These are phyloP conservation scores for Cladophialophora bantiana DNA, from an alignment of 2,329 filamentous ascomycete genomes.

Conservation along the genomic window DNA sequence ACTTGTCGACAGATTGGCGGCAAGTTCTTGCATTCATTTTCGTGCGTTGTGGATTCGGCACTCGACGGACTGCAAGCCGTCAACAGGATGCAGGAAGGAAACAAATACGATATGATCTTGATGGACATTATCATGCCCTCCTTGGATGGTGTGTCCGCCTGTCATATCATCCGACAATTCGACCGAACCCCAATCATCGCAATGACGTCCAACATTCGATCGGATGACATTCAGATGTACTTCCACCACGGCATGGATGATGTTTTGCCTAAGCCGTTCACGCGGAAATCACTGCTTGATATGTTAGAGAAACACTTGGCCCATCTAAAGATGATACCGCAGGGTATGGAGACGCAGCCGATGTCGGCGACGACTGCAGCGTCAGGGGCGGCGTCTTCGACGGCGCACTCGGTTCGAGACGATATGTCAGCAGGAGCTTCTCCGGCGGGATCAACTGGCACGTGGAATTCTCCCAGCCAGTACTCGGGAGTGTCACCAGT, in stretches of 20 bases:
- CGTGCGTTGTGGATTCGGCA: conserved; percentile 70
- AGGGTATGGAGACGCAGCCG: conserved; percentile 61
- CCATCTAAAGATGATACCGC: conserved; percentile 75
- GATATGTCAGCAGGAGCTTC: conserved; percentile 69
- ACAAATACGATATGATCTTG: conserved; percentile 74
- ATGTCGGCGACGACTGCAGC: conserved; percentile 45
- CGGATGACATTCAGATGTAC: conserved; percentile 95
- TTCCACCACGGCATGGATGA: conserved; percentile 99
- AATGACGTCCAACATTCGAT: conserved; percentile 98
- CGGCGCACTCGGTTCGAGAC: conserved; percentile 65
- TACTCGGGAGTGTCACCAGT: conserved; percentile 65
- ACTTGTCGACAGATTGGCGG: conserved; percentile 71
- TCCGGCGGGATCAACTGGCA: conserved; percentile 63
- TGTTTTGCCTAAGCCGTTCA: conserved; percentile 96
- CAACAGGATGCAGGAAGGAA: conserved; percentile 75
- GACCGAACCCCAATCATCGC: conserved; percentile 87
- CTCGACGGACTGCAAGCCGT: conserved; percentile 90
- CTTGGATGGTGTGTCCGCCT: conserved; percentile 92
- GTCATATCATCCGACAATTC: conserved; percentile 88
- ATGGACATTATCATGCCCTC: conserved; percentile 99
- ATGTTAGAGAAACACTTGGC: conserved; percentile 88
- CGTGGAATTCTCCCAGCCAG: conserved; percentile 69
- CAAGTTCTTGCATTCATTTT: conserved; percentile 71
- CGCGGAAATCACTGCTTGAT: conserved; percentile 80
- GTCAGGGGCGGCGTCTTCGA: conserved; percentile 59